Base-by-base conservation (phyloP, 2,329 filamentous ascomycete species). In the Neonectria hederae region DNA sequence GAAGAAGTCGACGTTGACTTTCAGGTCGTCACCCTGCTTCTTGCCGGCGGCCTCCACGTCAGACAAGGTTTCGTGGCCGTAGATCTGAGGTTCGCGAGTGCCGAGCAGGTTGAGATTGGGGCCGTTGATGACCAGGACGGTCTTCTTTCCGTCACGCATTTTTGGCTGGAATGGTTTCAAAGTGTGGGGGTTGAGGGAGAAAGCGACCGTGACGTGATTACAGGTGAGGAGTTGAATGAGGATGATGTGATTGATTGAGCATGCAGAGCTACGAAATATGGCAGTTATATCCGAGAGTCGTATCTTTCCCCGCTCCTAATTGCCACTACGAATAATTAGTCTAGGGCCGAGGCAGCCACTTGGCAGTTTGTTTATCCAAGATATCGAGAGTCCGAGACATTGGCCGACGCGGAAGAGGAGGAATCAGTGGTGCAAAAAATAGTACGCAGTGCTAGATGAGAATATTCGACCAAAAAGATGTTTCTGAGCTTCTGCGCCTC, bases 61-160 rank as follows among this genome's bases (percentile, higher is more conserved):
- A 7, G 10, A 14, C 7, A 57, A 14, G 14, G 43, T 57, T 17
- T 32, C 22, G 4, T 46, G 26, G 28, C 54, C 54, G 30, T 57
- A 57, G 2, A 57, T 22, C 7, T 57, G 54, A 8, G 54, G 54
- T 13, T 57, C 54, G 3, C 54, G 54, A 5, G 54, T 49, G 21
- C 54, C 54, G 9, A 57, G 43, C 2, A 57, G 43, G 30, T 57
- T 57, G 5, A 57, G 22, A 2, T 57, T 57, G 9, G 54, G 54
- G 21, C 54, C 54, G n/a, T 57, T 57, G 54, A 57, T 57, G 30
- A 57, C 32, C 30, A 38, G 32, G 13, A 38, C 28, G 10, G 51
- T 53, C 28, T 53, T 53, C 51, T 35, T 53, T 38, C 51, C 51
- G 28, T 38, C 35, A 35, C 51, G 35, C 35, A 35, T 53, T 21